Base-by-base conservation (phyloP, 345 rosid genomes). In the Murraya paniculata region DNA sequence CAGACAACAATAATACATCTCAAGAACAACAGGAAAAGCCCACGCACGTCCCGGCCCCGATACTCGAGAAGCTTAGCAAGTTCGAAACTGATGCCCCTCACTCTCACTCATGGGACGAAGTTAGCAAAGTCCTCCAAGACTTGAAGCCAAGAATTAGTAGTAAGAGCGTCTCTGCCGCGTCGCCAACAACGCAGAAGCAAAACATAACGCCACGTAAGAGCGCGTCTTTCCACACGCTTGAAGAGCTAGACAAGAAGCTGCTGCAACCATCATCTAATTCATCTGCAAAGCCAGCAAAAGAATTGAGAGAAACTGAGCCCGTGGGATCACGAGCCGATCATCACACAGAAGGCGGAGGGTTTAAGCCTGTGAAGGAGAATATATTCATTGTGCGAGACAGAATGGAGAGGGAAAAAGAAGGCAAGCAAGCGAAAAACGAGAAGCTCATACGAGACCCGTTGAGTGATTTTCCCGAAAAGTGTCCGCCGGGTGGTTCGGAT, bases 181-280 rank as follows among this genome's bases (percentile, higher is more conserved):
- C 64, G 1, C 60, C 58, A 9, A 67, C 71, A 10, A 25, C 24
- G 38, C 22, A 69, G 59, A 68, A 48, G 27, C 27, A 64, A 27
- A 84, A 78, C 31, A 81, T 71, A 61, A 62, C 78, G 36, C 92
- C 75, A 1, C 55, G 79, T 5, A 90, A 91, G 84, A 90, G 91
- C 83, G 74, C 57, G 7, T 89, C 98, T 24, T 91, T 96, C 76
- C 99, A 91, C 84, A 96, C 98, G 1, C 77, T 96, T 5, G 98
- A 90, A 81, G 98, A 94, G 82, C 85, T 96, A 4, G 95, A 96
- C 27, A 58, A 89, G 16, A 96, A 85, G 74, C 60, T 83, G 50
- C 50, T 45, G 50, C 50, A 4, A 13, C 3, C 50, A 45, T 45
- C 50, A 13, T 0, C 50, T 45, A 39, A 39, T 39, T 0, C 11